Conservation (phyloP, 805 yeast species). For the Suhomyces sp. region DNA sequence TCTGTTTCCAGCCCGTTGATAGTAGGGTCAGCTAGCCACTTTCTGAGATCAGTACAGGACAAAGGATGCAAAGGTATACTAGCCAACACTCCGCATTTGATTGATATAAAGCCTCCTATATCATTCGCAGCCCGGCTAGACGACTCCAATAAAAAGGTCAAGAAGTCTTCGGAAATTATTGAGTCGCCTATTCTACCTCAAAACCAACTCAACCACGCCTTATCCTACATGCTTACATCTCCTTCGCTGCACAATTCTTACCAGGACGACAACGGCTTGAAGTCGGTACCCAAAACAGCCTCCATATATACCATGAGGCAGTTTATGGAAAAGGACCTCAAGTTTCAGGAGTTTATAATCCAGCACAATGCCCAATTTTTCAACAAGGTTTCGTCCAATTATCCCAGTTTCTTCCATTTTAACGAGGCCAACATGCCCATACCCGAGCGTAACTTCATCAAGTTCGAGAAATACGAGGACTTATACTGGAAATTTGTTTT, state of each 20-base stretch:
- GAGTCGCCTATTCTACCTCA: conserved; percentile 11
- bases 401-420: conserved; percentile 6
- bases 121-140: conserved; percentile 5
- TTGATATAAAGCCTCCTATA: conserved; percentile 41
- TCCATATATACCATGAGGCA: conserved; percentile 55
- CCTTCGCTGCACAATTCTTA: conserved; percentile 2
- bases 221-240: conserved; percentile 3
- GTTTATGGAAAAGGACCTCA: conserved; percentile 54
- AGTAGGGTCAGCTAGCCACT: conserved; percentile 45
- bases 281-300: conserved; percentile 33
- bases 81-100: conserved; percentile 46
- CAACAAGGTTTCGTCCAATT: conserved; percentile 6
- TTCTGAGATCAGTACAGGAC: conserved; percentile 44
- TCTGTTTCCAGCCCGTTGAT: conserved; percentile 36
- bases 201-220: conserved; percentile 12
- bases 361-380: conserved; percentile 10
- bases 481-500: conserved; percentile 43
- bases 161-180: conserved; percentile 5
- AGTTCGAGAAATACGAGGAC: conserved; percentile 31
- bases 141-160: conserved; percentile 7
- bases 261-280: conserved; percentile 15
- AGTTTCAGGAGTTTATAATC: conserved; percentile 34
- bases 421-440: conserved; percentile 11
- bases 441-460: conserved; percentile 12
- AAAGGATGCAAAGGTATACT: conserved; percentile 51